Evolutionary conservation across 768 basidiomycete genomes (phyloP), one percentile per base, ranked within the genome.

Genomic region (Chalciporus sphaerocephalus): DNA sequence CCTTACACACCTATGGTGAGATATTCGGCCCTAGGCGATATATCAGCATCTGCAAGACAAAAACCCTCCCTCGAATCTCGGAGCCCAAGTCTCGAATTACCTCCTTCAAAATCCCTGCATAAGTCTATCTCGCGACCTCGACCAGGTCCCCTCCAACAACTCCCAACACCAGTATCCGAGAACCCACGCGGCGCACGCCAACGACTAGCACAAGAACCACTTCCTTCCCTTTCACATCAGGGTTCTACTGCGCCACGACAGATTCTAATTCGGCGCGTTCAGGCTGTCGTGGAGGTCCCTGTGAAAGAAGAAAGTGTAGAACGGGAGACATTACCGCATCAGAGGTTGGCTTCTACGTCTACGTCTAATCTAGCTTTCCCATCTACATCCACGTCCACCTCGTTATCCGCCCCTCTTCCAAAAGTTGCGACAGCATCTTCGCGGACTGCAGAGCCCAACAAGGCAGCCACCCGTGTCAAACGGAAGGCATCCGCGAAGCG

Each of bases 291-390:
- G 6, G 71, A 86, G 16, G 67, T 86, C 1, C 69, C 75, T 25
- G 77, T 87, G 28, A 87, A 87, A 55, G 74, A 74, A 44, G 84
- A 87, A 60, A 80, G 78, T 3, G 69, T 67, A 2, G 69, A 72
- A 4, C 67, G 67, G n/a, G 72, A 73, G 6, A 65, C 23, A n/a
- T 10, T 48, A 8, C 46, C 42, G 20, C 7, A 7, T 15, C 42
- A 21, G 8, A 22, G 42, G 22, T 22, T 23, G 12, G 16, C 41
- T 17, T 49, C 64, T 12, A 20, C 41, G n/a, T 49, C 52, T 25
- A n/a, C 44, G 11, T 47, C 63, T 10, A 40, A 50, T 23, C 9
- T 35, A 5, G 30, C 53, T 9, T 49, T 55, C 7, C 42, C 46
- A 22, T 58, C 63, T 1, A 32, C 45, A 15, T 56, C 53, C 5